Conservation (phyloP, 1,139 yeast species). For the Candida pseudoviswanathii region DNA sequence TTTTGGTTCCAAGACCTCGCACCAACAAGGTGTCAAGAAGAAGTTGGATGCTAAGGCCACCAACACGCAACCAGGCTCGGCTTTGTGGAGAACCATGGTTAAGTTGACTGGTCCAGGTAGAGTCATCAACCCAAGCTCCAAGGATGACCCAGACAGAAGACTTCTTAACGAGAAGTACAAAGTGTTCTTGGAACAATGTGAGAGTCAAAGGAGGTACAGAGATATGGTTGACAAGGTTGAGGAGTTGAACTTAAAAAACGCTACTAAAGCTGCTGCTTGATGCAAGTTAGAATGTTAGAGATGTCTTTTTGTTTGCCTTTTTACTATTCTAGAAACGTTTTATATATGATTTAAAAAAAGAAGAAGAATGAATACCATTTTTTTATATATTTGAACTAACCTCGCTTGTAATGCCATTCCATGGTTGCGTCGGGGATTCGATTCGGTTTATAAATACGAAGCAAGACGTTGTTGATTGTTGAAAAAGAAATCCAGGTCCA, state of each 20-base stretch:
- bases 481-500: not conserved
- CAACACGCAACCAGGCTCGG: conserved; percentile 39
- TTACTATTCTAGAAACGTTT: not conserved
- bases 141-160: conserved; percentile 62
- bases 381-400: no score
- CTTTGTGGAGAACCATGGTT: conserved; percentile 85
- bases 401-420: no score
- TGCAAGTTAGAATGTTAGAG: not conserved
- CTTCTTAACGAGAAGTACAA: conserved; percentile 77
- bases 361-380: no score
- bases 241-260: conserved; percentile 24
- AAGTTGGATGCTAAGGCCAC: conserved; percentile 30
- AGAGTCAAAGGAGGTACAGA: conserved; percentile 76
- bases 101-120: conserved; percentile 81
- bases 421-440: no score
- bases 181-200: conserved; percentile 85
- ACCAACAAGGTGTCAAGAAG: conserved; percentile 50
- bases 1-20: conserved; percentile 58
- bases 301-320: not conserved
- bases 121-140: conserved; percentile 67
- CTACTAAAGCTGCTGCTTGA: conserved; percentile 10
- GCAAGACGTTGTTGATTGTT: not conserved
- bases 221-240: conserved; percentile 64
- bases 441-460: no score
- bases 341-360: not conserved